Percentiles rank a stretch among this genome's conserved stretches.
phyloP scores from a whole-genome alignment of 2,329 filamentous ascomycete species.

The Metarhizium brunneum region DNA sequence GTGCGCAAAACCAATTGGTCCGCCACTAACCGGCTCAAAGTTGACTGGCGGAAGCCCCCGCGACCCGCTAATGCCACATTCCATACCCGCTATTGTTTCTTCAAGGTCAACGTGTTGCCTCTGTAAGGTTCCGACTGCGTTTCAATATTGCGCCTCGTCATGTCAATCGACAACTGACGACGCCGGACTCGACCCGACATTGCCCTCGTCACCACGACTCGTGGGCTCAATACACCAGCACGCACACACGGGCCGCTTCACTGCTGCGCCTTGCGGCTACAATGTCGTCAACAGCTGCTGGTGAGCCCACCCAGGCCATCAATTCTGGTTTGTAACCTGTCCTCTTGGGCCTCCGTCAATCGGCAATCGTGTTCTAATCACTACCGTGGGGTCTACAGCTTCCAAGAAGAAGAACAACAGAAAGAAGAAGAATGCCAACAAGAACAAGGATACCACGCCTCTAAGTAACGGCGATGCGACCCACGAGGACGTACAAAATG shows the following conservation, averaged over 20 bases:
- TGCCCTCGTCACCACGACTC: constrained; percentile 8
- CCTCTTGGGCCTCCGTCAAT: not conserved
- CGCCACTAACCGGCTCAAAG: not conserved
- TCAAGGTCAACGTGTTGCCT: not conserved
- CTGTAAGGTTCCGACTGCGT: not conserved
- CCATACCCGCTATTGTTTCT: constrained; percentile 1
- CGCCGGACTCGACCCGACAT: constrained; percentile 3
- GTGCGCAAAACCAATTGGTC: not conserved
- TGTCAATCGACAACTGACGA: not conserved
- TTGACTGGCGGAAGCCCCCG: not conserved
- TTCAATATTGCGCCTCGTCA: not conserved
- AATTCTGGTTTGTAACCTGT: constrained; percentile 24
- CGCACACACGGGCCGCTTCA: constrained; percentile 3
- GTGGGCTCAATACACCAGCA: constrained; percentile 10
- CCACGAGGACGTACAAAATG: constrained; percentile 25
- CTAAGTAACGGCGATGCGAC: constrained; percentile 22
- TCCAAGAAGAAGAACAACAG: constrained; percentile 49
- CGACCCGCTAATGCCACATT: constrained; percentile 2
- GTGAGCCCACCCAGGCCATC: constrained; percentile 24
- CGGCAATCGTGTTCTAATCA: constrained; percentile 21
- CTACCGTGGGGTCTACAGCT: constrained; percentile 20
- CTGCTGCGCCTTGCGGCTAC: constrained; percentile 10
- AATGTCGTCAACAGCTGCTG: constrained; percentile 31
- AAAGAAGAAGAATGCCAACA: constrained; percentile 48
- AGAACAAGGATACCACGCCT: constrained; percentile 31